Evolutionary conservation across 371 early-diverging fungal genomes (phyloP), one percentile per base, ranked within the genome.

Genomic region (Rhizopus arrhizus): DNA sequence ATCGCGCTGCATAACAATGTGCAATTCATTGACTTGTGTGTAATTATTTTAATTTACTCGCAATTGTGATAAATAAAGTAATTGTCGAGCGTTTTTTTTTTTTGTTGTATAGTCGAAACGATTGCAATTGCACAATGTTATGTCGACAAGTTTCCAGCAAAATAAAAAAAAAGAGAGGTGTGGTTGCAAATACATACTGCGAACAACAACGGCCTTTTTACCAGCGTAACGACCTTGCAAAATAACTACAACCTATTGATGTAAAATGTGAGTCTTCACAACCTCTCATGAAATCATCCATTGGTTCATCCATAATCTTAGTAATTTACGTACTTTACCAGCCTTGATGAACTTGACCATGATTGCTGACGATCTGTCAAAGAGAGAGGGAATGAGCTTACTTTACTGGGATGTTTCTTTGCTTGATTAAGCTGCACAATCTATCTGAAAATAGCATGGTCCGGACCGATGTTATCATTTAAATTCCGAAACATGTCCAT

Each of bases 181-280:
- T 36, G 11, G 36, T 11, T 36, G 11, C 13, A 53, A 47, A 65
- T 68, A 60, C 73, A 61, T 83, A 89, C 89, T 92, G 85, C 96
- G 95, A 81, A 97, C 92, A 71, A 98, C 94, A 73, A 98, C 97
- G 69, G 97, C 97, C 89, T 98, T 97, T 86, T 95, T 95, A 69
- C 98, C 98, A 82, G 98, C 97, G 77, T 90, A 93, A 72, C 96
- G 93, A 71, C 98, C 98, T 78, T 94, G 91, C 59, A 96, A 91
- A 80, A 98, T 82, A 67, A 98, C 89, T 66, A 95, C 97, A 73
- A 96, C 97, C 93, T 97, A 48, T 0, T 28, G 45, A 43, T 22
- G 13, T 32, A 36, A 6, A 36, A 36, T 4, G n/a, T 29, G 3
- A 32, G 12, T 12, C 15, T 42, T 43, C 3, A 11, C 3, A n/a